Evolutionary conservation across 2,329 filamentous ascomycete genomes (phyloP).

Genomic region (Leptographium wingfieldii): DNA sequence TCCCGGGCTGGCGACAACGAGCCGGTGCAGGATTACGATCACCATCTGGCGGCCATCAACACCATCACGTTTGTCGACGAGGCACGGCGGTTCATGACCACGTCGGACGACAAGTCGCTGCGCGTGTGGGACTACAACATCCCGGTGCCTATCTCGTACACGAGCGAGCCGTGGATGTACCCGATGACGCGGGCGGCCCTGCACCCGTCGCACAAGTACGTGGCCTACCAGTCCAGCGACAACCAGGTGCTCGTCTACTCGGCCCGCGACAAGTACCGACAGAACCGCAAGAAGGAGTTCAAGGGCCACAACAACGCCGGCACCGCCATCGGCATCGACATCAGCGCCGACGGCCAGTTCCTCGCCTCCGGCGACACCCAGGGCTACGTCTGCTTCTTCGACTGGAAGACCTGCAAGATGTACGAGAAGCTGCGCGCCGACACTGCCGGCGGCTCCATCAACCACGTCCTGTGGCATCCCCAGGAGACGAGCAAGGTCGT

Average conservation of each 20-base stretch:
- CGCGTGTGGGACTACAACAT: slow-evolving; percentile 98
- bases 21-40: slow-evolving; percentile 93
- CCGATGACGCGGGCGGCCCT: slow-evolving; percentile 74
- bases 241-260: slow-evolving; percentile 97
- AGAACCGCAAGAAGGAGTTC: slow-evolving; percentile 96
- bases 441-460: slow-evolving; percentile 67
- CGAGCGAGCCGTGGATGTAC: slow-evolving; percentile 97
- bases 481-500: slow-evolving; percentile 91
- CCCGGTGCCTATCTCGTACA: slow-evolving; percentile 95
- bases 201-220: slow-evolving; percentile 86
- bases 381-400: slow-evolving; percentile 92
- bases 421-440: slow-evolving; percentile 89
- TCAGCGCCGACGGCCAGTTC: slow-evolving; percentile 86
- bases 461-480: slow-evolving; percentile 92
- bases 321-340: slow-evolving; percentile 78
- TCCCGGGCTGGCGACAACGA: slow-evolving; percentile 56
- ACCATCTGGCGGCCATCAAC: slow-evolving; percentile 95
- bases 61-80: slow-evolving; percentile 95
- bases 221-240: slow-evolving; percentile 84
- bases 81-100: slow-evolving; percentile 91
- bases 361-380: slow-evolving; percentile 75
- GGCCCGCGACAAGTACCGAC: slow-evolving; percentile 86
- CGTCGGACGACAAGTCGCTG: slow-evolving; percentile 90
- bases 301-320: slow-evolving; percentile 93
- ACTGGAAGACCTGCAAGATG: slow-evolving; percentile 99